These are phyloP conservation scores for Talaromyces adpressus DNA, from an alignment of 495 filamentous ascomycete genomes.

Conservation along the genomic window DNA sequence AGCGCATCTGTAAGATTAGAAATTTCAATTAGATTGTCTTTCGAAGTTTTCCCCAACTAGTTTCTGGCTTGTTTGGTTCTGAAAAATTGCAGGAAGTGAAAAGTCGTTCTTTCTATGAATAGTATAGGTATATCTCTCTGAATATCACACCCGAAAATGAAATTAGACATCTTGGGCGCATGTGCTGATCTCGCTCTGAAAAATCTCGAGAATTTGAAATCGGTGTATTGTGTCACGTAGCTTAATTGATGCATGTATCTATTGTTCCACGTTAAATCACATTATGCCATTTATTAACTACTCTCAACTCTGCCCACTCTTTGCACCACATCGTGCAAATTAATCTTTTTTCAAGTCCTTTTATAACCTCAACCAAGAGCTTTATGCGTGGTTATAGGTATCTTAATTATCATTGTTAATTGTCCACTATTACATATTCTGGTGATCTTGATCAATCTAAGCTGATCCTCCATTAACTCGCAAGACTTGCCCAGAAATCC, in stretches of 20 bases:
- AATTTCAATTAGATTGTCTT: not conserved
- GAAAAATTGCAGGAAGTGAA: not conserved
- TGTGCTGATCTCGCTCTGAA: not conserved
- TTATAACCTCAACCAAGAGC: not conserved
- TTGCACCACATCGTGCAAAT: not conserved
- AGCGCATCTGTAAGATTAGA: not conserved
- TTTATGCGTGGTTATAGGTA: not conserved
- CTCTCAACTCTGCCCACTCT: not conserved
- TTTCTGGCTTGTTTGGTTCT: not conserved
- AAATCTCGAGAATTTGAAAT: not conserved
- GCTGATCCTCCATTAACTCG: conserved; percentile 48
- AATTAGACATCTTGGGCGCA: not conserved
- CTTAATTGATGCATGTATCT: not conserved
- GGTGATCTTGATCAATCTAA: not conserved
- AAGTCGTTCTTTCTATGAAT: not conserved
- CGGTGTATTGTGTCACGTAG: not conserved
- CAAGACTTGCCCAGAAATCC: conserved; percentile 58
- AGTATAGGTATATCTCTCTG: not conserved
- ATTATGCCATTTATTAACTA: not conserved
- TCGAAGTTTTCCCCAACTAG: not conserved
- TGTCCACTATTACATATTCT: not conserved
- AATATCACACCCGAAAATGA: not conserved
- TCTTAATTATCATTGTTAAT: not conserved
- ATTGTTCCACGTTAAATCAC: not conserved
- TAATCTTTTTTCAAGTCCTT: not conserved